A percentile compares a stretch with the other conserved stretches of the same genome.
phyloP scores from a whole-genome alignment of 768 basidiomycete species.

The Mycena latifolia region DNA sequence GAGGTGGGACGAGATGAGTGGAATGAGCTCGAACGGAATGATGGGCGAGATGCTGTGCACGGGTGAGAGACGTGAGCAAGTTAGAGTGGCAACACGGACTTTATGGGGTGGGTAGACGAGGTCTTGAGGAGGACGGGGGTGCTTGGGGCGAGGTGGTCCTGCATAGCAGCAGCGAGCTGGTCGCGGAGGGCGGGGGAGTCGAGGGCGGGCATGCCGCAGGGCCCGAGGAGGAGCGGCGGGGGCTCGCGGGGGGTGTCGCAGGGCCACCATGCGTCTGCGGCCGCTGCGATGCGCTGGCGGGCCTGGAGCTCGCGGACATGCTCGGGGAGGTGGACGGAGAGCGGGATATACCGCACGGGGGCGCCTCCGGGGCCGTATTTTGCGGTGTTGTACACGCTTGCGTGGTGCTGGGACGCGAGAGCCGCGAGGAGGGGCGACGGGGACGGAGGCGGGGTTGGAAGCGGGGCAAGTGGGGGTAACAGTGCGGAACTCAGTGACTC shows the following conservation, averaged over 20 bases:
- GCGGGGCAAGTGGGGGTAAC: neutral
- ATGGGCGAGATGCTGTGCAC: slow-evolving; percentile 69
- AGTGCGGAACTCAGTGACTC: too few relatives aligned
- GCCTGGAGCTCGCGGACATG: slow-evolving; percentile 64
- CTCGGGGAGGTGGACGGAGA: slow-evolving; percentile 73
- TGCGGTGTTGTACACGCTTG: slow-evolving; percentile 75
- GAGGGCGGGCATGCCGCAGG: slow-evolving; percentile 39
- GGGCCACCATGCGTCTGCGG: slow-evolving; percentile 63
- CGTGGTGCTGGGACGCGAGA: slow-evolving; percentile 82
- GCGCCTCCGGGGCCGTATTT: slow-evolving; percentile 76
- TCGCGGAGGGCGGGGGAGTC: slow-evolving; percentile 42
- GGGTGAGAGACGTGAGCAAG: slow-evolving; percentile 28
- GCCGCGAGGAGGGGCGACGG: slow-evolving; percentile 48
- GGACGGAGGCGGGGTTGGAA: neutral
- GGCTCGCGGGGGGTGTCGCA: slow-evolving; percentile 39
- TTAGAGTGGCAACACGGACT: slow-evolving; percentile 58
- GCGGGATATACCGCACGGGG: slow-evolving; percentile 69
- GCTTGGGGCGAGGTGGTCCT: slow-evolving; percentile 47
- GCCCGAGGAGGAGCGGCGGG: slow-evolving; percentile 44
- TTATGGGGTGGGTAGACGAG: slow-evolving; percentile 86
- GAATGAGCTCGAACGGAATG: slow-evolving; percentile 69
- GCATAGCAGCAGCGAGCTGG: slow-evolving; percentile 67
- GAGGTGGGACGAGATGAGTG: slow-evolving; percentile 64
- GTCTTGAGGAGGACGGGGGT: slow-evolving; percentile 64
- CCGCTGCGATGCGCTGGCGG: slow-evolving; percentile 59